Evolutionary conservation across 169 alveolate species (phyloP).

Genomic region (Cryptosporidium tyzzeri): DNA sequence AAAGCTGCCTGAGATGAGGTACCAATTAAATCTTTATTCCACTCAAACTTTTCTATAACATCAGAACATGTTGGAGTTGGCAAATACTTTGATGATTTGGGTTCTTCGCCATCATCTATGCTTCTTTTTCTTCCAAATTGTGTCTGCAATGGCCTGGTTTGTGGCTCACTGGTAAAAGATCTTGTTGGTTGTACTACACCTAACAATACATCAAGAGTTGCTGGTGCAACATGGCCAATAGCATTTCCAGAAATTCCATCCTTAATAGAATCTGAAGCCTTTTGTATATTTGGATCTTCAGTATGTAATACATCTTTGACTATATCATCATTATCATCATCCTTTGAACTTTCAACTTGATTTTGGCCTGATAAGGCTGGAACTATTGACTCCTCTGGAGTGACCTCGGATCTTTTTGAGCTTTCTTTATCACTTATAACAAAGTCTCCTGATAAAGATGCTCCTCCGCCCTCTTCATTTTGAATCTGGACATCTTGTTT

Average conservation of each 20-base stretch:
- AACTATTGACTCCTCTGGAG: conserved; percentile 44
- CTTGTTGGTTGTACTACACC: conserved; percentile 67
- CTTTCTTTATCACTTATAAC: conserved; percentile 13
- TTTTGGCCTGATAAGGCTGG: conserved; percentile 7
- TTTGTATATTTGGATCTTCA: conserved; percentile 10
- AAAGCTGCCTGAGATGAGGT: conserved; percentile 74
- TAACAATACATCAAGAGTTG: conserved; percentile 48
- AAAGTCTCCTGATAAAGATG: conserved; percentile 25
- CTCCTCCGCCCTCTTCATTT: conserved; percentile 32
- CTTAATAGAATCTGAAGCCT: conserved; percentile 57
- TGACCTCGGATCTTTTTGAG: neutral
- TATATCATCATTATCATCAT: conserved; percentile 21
- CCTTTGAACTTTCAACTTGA: neutral
- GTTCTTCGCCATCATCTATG: conserved; percentile 8
- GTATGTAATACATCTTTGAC: neutral
- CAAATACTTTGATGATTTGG: conserved; percentile 13
- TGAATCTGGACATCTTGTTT: neutral
- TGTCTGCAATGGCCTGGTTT: conserved; percentile 23
- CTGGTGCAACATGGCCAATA: conserved; percentile 40
- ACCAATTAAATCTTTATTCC: conserved; percentile 50
- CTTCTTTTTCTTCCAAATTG: conserved; percentile 64
- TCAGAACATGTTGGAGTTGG: conserved; percentile 70
- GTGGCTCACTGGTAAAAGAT: conserved; percentile 28
- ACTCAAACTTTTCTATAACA: conserved; percentile 53
- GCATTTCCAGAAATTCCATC: conserved; percentile 27